Evolutionary conservation across 495 filamentous ascomycete species (phyloP), one percentile per base, ranked within the genome.

Genomic region (Letharia lupina): DNA sequence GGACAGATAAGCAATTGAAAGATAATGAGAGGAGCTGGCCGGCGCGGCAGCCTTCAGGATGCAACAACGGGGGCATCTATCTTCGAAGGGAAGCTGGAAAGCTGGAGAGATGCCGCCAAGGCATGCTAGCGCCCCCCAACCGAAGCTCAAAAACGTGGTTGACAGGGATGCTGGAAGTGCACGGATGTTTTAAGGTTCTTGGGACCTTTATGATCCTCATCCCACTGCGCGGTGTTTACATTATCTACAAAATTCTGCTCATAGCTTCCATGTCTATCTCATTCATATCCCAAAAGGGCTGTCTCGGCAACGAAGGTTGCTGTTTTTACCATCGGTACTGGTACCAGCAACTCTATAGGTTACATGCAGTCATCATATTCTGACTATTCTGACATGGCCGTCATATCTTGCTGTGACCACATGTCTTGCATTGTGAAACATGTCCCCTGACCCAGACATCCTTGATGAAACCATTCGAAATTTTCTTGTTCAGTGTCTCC

Each of bases 61-160:
- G 31, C 52, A 35, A 35, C 52, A 31, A 35, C 23, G 52, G 28
- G 31, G 12, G 1, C 0, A 35, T 28, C 52, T 10, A 28, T 6
- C 20, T 56, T 13, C 7, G 9, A 15, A 31, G 11, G 48, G 48
- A 54, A 54, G 48, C 9, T 31, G 48, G 23, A 31, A 54, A 54
- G 28, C 48, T 54, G 48, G 52, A 35, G 23, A 56, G 52, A 33
- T 33, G 28, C 12, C 28, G 52, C 52, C 52, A 56, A 56, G 28
- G 6, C 31, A 35, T 33, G 16, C 28, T 56, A 56, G 52, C 15
- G n/a, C 10, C n/a, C 48, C 48, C 48, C 4, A 52, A 52, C n/a
- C 13, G 48, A 23, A 56, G 31, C 31, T 56, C 13, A 56, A 56
- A 35, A 56, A 56, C 52, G 52, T 56, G 52, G 52, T 56, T 33